Conservation (phyloP, 352 stramenopile species). For the Albugo laibachii region DNA sequence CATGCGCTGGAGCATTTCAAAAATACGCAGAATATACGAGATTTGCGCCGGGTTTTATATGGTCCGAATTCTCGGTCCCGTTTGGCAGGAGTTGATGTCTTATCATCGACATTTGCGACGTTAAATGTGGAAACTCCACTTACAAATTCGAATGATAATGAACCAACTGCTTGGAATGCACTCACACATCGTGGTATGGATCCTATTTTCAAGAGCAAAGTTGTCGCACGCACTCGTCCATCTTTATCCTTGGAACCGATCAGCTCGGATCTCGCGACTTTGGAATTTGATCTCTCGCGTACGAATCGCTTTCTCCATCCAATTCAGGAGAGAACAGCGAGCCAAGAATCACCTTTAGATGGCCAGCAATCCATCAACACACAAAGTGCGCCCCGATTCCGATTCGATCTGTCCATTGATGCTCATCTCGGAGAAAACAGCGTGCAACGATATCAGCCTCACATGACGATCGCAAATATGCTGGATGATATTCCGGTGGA, state of each 20-base stretch:
- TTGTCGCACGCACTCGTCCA: not conserved
- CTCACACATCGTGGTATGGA: not conserved
- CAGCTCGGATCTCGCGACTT: not conserved
- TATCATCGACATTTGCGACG: conserved; percentile 8
- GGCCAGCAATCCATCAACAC: not conserved
- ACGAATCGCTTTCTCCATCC: not conserved
- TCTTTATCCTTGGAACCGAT: not conserved
- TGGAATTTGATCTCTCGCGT: no score
- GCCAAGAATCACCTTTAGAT: not conserved
- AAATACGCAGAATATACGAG: conserved; percentile 25
- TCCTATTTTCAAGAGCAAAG: not conserved
- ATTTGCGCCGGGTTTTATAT: conserved; percentile 24
- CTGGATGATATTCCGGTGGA: conserved; percentile 42
- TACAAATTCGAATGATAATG: not conserved
- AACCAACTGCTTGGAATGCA: no score
- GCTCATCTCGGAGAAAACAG: conserved; percentile 26
- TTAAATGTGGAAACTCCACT: conserved; percentile 15
- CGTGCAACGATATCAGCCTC: conserved; percentile 14
- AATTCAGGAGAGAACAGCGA: not conserved
- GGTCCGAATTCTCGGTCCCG: conserved; percentile 12
- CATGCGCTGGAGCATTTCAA: conserved; percentile 67
- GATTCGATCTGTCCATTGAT: conserved; percentile 37
- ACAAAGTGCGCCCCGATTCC: conserved; percentile 1
- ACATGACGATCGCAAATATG: conserved; percentile 44
- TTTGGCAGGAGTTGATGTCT: conserved; percentile 6